Base-by-base conservation (phyloP, 2,329 filamentous ascomycete species). In the Scortechinia acanthostroma region DNA sequence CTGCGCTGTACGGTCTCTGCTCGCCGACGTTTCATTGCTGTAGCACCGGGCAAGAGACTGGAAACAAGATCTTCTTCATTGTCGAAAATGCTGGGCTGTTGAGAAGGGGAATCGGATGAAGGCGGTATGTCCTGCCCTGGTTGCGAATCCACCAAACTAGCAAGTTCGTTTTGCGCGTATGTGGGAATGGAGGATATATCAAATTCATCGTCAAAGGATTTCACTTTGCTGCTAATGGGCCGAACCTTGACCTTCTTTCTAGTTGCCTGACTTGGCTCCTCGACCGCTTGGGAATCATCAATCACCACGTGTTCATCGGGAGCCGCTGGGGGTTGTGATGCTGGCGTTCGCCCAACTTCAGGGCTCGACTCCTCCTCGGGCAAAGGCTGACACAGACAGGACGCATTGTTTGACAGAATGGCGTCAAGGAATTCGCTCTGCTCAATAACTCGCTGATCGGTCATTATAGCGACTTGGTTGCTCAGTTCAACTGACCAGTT, bases 341-440 rank as follows among this genome's bases (percentile, higher is more conserved):
- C 25, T 10, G 35, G 35, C 6, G 6, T 19, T n/a, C 25, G 25
- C 25, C 10, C 10, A 13, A 19, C 10, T 15, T 10, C 6, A 15
- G 35, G 35, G 20, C 17, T 19, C 6, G 35, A 10, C 10, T 10
- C 10, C 25, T 62, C 58, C n/a, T 6, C 13, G 10, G 35, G 35
- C 6, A 78, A 65, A n/a, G 68, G 63, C 40, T 66, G 67, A 49
- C 72, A 70, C 17, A 83, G 59, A 4, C 62, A 60, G 42, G 64
- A 65, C 16, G 77, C 67, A 55, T 83, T 71, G 45, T 74, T 74
- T 3, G 63, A 68, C 28, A 83, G 55, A 22, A 84, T 78, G 2
- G 71, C 71, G 51, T 81, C 77, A 2, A 84, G 63, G 43, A 84
- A 78, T 47, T 82, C 77, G 42, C 73, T 76, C 50, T 83, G 77